Evolutionary conservation across 164 flowering plant species (phyloP).

Genomic region (Magnolia officinalis): DNA sequence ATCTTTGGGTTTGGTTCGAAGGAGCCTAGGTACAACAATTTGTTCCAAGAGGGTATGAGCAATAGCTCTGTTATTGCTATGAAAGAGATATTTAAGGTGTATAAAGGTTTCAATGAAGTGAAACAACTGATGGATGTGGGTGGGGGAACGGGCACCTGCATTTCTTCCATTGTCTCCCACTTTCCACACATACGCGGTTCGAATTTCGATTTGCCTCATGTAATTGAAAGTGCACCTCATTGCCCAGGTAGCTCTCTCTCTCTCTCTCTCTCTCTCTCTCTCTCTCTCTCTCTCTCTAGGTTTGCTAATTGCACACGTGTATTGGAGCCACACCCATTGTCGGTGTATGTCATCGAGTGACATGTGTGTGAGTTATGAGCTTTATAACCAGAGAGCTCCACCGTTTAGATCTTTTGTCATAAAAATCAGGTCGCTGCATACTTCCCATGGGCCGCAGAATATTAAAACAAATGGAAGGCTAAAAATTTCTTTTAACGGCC

Average conservation of each 20-base stretch:
- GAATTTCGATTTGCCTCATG: conserved; percentile 54
- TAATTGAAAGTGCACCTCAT: conserved; percentile 36
- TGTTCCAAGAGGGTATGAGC: conserved; percentile 10
- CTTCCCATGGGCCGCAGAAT: too few relatives aligned
- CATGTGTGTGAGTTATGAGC: too few relatives aligned
- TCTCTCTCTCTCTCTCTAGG: neutral
- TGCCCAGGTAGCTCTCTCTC: conserved; percentile 16
- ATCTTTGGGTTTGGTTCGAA: neutral
- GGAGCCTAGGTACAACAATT: neutral
- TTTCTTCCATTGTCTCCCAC: conserved; percentile 32
- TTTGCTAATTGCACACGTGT: neutral
- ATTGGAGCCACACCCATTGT: too few relatives aligned
- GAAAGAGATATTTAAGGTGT: conserved; percentile 21
- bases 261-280: neutral
- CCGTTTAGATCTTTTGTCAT: too few relatives aligned
- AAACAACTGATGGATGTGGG: conserved; percentile 49
- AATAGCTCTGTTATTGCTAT: conserved; percentile 14
- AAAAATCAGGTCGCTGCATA: too few relatives aligned
- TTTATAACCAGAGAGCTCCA: too few relatives aligned
- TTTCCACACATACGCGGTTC: conserved; percentile 36
- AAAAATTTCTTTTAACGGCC: too few relatives aligned
- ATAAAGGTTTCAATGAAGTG: conserved; percentile 31
- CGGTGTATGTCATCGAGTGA: too few relatives aligned
- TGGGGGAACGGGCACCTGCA: conserved; percentile 36
- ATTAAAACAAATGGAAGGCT: too few relatives aligned